Base-by-base conservation (phyloP, 1,284 basidiomycete species). In the Heliocybe sulcata region DNA sequence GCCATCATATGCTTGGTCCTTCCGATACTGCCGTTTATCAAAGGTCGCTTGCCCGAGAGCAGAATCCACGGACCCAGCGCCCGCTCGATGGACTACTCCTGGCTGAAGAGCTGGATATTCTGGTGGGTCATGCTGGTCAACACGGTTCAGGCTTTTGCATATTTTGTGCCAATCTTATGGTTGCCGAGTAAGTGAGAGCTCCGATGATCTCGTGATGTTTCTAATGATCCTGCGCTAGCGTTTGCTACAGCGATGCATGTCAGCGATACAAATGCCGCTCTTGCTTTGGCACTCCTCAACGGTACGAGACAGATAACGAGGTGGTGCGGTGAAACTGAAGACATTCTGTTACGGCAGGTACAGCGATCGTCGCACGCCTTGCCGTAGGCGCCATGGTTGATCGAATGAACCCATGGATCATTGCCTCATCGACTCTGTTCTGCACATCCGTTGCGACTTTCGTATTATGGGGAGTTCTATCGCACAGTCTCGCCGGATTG, bases 391-490 rank as follows among this genome's bases (percentile, higher is more conserved):
- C 64, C 53, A 62, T 75, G 6, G 67, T 70, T 6, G 73, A 76
- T 59, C 64, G 59, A 38, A 47, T 70, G 38, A 67, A 69, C 52
- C 67, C 72, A 1, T 73, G 71, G 66, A 45, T 65, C 1, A 59
- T 75, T 23, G 72, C 69, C 0, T 50, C 70, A 6, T 45, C 52
- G 3, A 68, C 63, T 1, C 64, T 72, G 25, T 14, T 64, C 1
- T 57, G 58, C 0, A 65, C 68, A 2, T 69, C 69, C 1, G 42
- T 70, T 8, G 60, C 64, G 11, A 72, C 69, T 0, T 71, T 75
- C 57, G 52, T 75, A 14, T 60, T 75, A 1, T 76, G 73, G 74
- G 73, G 73, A 4, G 58, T 74, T 0, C 53, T 70, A 0, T 68
- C 72, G 1, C 63, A 65, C 33, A 63, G 64, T 1, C 63, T 74